phyloP scores from a whole-genome alignment of 768 basidiomycete genomes.

The Kondoa subrosea region DNA sequence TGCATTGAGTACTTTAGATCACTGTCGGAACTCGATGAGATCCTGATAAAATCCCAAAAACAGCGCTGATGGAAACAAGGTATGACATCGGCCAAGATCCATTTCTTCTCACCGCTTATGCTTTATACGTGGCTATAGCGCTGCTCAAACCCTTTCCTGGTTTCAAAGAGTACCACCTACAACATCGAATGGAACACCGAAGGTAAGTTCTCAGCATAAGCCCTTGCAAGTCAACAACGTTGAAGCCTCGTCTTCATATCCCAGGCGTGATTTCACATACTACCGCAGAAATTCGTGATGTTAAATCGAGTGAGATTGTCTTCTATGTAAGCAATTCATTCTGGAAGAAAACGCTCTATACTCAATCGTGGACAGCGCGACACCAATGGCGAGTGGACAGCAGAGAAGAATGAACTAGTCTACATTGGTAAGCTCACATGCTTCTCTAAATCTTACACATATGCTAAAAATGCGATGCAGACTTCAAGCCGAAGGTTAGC shows the following conservation, averaged over 20 bases:
- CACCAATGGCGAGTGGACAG: neutral
- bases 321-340: neutral
- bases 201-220: neutral
- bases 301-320: neutral
- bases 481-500: neutral
- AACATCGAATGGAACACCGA: constrained; percentile 8
- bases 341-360: neutral
- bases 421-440: neutral
- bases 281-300: neutral
- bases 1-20: neutral
- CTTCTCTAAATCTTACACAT: neutral
- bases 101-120: too few relatives aligned
- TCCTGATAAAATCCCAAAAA: too few relatives aligned
- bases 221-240: neutral
- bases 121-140: too few relatives aligned
- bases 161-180: neutral
- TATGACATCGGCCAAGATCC: too few relatives aligned
- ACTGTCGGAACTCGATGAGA: too few relatives aligned
- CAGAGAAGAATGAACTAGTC: constrained; percentile 9
- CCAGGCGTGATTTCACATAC: neutral
- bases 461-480: neutral
- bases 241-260: neutral
- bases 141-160: constrained; percentile 6
- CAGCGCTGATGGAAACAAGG: neutral
- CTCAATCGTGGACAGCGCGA: neutral